Evolutionary conservation across 2,329 filamentous ascomycete genomes (phyloP).

Genomic region (Fusarium floridanum): DNA sequence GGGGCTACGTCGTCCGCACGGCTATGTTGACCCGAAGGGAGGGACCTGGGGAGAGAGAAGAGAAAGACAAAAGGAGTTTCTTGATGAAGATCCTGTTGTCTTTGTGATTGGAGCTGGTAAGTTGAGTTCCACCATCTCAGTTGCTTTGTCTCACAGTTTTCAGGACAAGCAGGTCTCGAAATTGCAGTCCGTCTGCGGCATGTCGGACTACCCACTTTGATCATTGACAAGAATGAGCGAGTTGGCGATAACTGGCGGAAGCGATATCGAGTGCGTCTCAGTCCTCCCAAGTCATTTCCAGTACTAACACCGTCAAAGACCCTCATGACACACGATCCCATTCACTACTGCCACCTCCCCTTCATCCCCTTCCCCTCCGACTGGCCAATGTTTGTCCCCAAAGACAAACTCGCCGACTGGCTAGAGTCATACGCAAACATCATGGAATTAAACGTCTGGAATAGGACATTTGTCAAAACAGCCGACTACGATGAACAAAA

Average conservation of each 20-base stretch:
- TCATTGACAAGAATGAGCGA: conserved; percentile 59
- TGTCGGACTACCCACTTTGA: conserved; percentile 48
- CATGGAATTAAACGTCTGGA: conserved; percentile 63
- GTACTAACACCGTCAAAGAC: conserved; percentile 16
- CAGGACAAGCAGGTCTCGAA: conserved; percentile 25
- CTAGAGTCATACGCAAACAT: conserved; percentile 62
- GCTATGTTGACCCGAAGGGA: conserved; percentile 42
- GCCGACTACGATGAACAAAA: conserved; percentile 54
- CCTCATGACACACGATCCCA: conserved; percentile 39
- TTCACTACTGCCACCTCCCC: conserved; percentile 37
- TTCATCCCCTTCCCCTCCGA: conserved; percentile 42
- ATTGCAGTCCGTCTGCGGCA: conserved; percentile 39
- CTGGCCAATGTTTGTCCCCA: conserved; percentile 53
- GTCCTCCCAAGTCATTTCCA: accelerated
- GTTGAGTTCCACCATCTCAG: neutral
- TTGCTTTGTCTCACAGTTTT: neutral
- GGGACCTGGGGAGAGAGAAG: conserved; percentile 45
- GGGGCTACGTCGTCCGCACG: conserved; percentile 14
- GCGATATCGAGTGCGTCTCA: conserved; percentile 54
- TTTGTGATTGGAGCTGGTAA: conserved; percentile 42
- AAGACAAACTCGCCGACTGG: conserved; percentile 62
- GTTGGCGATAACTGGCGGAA: conserved; percentile 65
- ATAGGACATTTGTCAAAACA: conserved; percentile 53
- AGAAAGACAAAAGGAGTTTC: conserved; percentile 36
- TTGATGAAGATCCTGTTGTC: conserved; percentile 52